These are phyloP conservation scores for Lablab purpureus DNA, from an alignment of 306 rosid species.

Conservation along the genomic window DNA sequence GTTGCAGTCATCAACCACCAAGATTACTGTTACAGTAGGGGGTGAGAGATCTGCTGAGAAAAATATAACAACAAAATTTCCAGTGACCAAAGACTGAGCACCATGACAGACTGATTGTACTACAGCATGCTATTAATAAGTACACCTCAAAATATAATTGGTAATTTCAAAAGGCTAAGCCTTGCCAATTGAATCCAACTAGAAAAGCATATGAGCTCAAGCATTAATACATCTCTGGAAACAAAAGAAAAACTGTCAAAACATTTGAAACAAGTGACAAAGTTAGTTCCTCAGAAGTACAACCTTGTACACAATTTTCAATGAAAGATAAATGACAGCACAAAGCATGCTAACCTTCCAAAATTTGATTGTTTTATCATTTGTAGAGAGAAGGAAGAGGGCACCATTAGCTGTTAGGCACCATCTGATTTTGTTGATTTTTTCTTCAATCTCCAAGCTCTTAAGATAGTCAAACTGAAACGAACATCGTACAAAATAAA, in stretches of 20 bases:
- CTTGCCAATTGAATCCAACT: slow-evolving; percentile 24
- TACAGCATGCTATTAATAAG: slow-evolving; percentile 14
- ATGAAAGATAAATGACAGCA: slow-evolving; percentile 19
- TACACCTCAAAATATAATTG: slow-evolving; percentile 19
- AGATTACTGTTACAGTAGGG: background rate
- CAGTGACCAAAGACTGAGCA: background rate
- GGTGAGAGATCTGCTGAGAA: background rate
- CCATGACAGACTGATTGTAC: background rate
- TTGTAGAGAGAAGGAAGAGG: slow-evolving; percentile 90
- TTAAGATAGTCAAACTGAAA: slow-evolving; percentile 98
- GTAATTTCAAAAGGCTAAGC: slow-evolving; percentile 32
- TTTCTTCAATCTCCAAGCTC: slow-evolving; percentile 99
- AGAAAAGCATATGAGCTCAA: background rate
- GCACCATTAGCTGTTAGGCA: slow-evolving; percentile 97
- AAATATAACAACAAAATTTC: background rate
- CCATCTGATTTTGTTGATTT: slow-evolving; percentile 99
- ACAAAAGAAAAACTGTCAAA: slow-evolving; percentile 14
- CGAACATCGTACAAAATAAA: slow-evolving; percentile 34
- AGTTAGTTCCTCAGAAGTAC: slow-evolving; percentile 28
- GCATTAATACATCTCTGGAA: slow-evolving; percentile 4
- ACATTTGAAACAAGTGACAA: slow-evolving; percentile 36
- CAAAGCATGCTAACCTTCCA: slow-evolving; percentile 78
- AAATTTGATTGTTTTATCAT: slow-evolving; percentile 94
- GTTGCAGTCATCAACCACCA: background rate
- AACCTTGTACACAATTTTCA: slow-evolving; percentile 29